Evolutionary conservation across 768 basidiomycete species (phyloP), one percentile per base, ranked within the genome.

Genomic region (Mycena filopes): DNA sequence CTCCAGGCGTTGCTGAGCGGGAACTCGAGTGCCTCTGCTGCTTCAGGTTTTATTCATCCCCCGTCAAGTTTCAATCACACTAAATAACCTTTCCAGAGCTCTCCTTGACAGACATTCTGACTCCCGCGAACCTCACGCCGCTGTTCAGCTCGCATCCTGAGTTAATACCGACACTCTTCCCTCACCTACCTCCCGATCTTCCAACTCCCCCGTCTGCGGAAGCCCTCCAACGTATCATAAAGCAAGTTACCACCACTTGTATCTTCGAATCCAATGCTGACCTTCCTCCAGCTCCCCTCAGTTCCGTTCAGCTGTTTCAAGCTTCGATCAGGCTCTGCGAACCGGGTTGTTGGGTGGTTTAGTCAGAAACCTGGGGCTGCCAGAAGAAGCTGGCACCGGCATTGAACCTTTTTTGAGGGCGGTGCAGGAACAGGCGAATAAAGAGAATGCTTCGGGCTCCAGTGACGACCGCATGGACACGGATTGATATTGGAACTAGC

Each of bases 281-380:
- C 65, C 18, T 54, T 16, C 33, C 40, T 47, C 2, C 60, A 86
- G 85, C 64, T 93, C 92, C 1, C 91, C 93, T 0, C 95, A 93
- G 70, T 95, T 96, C 79, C 89, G 91, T 64, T 80, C 87, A 7
- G 90, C 93, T 2, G 92, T 96, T 21, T 80, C 86, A 3, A 92
- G 86, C 73, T 85, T 98, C 49, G 95, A 98, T 73, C 89, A 91
- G 72, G 95, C 94, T 8, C 81, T 98, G 58, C 81, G 90, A 53
- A 95, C 92, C 0, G 95, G 95, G 10, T 77, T 94, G 54, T 79
- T 96, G 3, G 89, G 89, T 8, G 87, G 84, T 1, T 81, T 96
- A 21, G 93, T 97, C 61, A 81, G 89, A 36, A 85, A 88, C 26
- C 81, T 98, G 9, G 95, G 95, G 3, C 79, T 98, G 40, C 93